Conservation (phyloP, 371 early-diverging fungal species). For the Saksenaea vasiformis region DNA sequence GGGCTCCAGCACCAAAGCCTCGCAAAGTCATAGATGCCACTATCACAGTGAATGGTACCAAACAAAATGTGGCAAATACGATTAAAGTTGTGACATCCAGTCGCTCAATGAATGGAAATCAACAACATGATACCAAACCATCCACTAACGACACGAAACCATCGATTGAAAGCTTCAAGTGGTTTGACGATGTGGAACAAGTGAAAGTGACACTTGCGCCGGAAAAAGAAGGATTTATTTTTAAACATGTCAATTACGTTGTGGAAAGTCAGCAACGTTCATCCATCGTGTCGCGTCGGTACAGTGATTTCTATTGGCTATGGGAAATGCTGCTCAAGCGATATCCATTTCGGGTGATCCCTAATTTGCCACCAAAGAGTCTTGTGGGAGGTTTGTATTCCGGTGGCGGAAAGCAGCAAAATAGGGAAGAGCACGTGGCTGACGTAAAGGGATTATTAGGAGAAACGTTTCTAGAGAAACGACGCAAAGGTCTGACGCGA, state of each 20-base stretch:
- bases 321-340: conserved; percentile 34
- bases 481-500: conserved; percentile 73
- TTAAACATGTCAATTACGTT: conserved; percentile 54
- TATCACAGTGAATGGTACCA: background rate
- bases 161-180: conserved; percentile 26
- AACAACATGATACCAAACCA: background rate
- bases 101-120: background rate
- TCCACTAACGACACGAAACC: background rate
- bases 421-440: background rate
- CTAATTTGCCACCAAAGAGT: conserved; percentile 51
- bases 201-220: conserved; percentile 69
- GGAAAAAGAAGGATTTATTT: conserved; percentile 63
- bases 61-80: conserved; percentile 6
- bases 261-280: conserved; percentile 47
- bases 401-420: conserved; percentile 13
- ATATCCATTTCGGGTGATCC: conserved; percentile 47
- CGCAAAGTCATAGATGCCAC: background rate
- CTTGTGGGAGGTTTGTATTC: conserved; percentile 34
- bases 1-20: conserved; percentile 3
- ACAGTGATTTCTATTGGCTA: conserved; percentile 53
- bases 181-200: conserved; percentile 57
- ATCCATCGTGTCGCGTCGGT: conserved; percentile 46
- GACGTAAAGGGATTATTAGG: conserved; percentile 27
- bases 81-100: background rate
- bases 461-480: conserved; percentile 73